Conservation (phyloP, 768 basidiomycete genomes). For the Lactarius pseudohatsudake region DNA sequence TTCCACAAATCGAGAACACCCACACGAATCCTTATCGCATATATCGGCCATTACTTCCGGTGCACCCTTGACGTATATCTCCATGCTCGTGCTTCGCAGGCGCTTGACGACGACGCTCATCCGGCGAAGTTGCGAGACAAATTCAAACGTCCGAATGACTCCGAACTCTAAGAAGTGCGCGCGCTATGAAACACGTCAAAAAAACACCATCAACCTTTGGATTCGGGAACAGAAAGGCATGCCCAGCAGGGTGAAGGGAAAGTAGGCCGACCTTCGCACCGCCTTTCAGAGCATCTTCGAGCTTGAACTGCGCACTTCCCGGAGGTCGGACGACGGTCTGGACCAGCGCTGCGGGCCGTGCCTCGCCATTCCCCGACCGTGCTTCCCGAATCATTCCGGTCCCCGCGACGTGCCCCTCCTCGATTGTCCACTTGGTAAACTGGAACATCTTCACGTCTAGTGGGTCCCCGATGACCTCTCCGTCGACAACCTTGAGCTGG, state of each 20-base stretch:
- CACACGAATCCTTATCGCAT: conserved; percentile 89
- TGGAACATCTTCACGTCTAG: conserved; percentile 98
- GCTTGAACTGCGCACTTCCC: conserved; percentile 82
- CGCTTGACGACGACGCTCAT: conserved; percentile 99
- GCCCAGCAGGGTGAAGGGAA: neutral
- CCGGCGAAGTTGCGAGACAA: conserved; percentile 86
- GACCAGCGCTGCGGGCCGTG: conserved; percentile 78
- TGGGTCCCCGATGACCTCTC: conserved; percentile 90
- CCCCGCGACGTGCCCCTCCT: conserved; percentile 79
- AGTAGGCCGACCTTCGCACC: conserved; percentile 61
- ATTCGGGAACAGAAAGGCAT: neutral
- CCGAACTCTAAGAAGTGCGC: conserved; percentile 97
- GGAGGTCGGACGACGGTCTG: conserved; percentile 96
- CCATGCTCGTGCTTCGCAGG: conserved; percentile 92
- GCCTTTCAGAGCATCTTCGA: conserved; percentile 92
- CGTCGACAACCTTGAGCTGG: conserved; percentile 87
- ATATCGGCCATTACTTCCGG: conserved; percentile 98
- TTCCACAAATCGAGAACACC: conserved; percentile 36
- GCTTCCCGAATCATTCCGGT: conserved; percentile 69
- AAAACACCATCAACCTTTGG: conserved; percentile 16
- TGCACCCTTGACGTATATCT: conserved; percentile 98
- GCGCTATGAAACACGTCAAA: conserved; percentile 51
- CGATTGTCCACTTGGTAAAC: conserved; percentile 93
- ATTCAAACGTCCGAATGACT: conserved; percentile 94
- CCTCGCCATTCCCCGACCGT: conserved; percentile 51